These are phyloP conservation scores for Catharanthus roseus DNA, from an alignment of 257 asterid genomes.

Conservation along the genomic window DNA sequence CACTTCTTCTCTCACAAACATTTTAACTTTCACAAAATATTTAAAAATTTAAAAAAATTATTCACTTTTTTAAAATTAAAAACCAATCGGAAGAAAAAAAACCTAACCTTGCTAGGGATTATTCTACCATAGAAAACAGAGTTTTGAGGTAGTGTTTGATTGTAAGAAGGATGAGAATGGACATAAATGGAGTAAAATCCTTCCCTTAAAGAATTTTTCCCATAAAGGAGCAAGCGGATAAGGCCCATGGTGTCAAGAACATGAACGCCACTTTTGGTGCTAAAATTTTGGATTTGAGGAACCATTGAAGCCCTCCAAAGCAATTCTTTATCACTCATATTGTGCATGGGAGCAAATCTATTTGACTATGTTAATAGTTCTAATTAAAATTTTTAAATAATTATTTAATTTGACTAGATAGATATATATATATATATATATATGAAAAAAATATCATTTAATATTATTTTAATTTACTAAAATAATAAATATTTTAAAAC, in stretches of 20 bases:
- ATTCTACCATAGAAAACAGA: constrained; percentile 45
- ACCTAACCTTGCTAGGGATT: constrained; percentile 58
- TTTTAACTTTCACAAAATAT: too few species aligned
- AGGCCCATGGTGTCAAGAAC: constrained; percentile 67
- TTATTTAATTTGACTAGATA: too few species aligned
- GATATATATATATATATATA: too few species aligned
- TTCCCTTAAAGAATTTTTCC: constrained; percentile 56
- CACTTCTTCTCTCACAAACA: too few species aligned
- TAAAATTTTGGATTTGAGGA: constrained; percentile 9
- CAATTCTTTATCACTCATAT: constrained; percentile 59
- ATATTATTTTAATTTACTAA: too few species aligned
- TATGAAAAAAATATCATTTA: too few species aligned
- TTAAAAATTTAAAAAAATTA: too few species aligned
- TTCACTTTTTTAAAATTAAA: too few species aligned
- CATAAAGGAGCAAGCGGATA: constrained; percentile 59
- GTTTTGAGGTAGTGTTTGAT: constrained; percentile 30
- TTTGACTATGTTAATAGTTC: too few species aligned
- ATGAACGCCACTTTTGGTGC: constrained; percentile 52
- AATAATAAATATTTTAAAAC: too few species aligned
- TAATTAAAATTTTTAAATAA: too few species aligned
- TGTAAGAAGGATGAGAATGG: constrained; percentile 57
- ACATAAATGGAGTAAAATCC: constrained; percentile 48
- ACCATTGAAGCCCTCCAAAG: constrained; percentile 34
- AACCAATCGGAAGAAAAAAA: too few species aligned
- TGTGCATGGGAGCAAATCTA: constrained; percentile 39